Base-by-base conservation (phyloP, 768 basidiomycete genomes). In the Serendipita sp. region DNA sequence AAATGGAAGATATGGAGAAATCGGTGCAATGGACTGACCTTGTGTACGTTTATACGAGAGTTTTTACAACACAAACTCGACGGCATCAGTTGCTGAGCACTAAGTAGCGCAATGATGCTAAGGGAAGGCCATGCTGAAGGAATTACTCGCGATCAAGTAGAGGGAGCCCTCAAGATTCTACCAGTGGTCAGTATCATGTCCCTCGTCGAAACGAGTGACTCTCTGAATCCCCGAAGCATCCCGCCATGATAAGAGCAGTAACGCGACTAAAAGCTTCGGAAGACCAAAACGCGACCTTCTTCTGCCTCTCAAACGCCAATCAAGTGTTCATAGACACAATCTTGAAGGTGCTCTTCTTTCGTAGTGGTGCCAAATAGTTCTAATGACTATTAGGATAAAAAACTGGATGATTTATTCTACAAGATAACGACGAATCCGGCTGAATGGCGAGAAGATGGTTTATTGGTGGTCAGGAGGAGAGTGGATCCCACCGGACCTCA, bases 281-380 rank as follows among this genome's bases (percentile, higher is more conserved):
- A 13, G 79, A 78, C n/a, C 83, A 88, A 4, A 70, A 78, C n/a
- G 82, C 84, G 0, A 88, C 87, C 2, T 86, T 97, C 74, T 79
- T 97, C 69, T 90, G 91, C 72, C 80, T 99, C 51, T 97, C 95
- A 66, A 98, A 96, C 74, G 85, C 95, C 52, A 99, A 99, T 75
- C 78, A 81, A 0, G 83, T 96, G 63, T 98, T 89, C 77, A 98
- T 97, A 72, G 78, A 82, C 28, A 92, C 90, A 3, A 94, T 97
- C 69, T 79, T 96, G 62, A 79, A 90, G 79, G 93, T 88, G 68
- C 18, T 74, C 64, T 13, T 34, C 13, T 66, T 44, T 46, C 65
- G 46, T 65, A 45, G 30, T 23, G 23, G 23, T 23, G 18, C 28
- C 8, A 28, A 44, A 41, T 36, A 44, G 18, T 2, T 44, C 35